Conservation (phyloP, 179 eudicot species). For the Amaranthus tricolor region DNA sequence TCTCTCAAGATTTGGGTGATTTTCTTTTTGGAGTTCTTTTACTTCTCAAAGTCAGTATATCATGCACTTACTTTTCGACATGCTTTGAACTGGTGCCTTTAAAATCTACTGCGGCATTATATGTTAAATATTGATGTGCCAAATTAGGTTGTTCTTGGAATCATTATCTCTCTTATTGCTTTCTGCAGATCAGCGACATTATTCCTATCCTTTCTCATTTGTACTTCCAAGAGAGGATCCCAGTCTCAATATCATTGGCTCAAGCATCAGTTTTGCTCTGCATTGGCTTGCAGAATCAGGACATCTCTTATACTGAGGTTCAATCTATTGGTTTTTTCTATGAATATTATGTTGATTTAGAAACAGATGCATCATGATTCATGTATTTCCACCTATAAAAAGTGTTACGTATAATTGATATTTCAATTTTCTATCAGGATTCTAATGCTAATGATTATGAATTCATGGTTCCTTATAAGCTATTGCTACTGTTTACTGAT, state of each 20-base stretch:
- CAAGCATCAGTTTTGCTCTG: conserved; percentile 87
- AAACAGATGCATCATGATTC: background rate
- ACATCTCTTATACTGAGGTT: conserved; percentile 70
- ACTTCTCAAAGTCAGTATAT: background rate
- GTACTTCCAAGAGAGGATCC: conserved; percentile 69
- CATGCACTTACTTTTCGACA: background rate
- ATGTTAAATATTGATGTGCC: background rate
- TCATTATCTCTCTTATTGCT: background rate
- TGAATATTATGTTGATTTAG: background rate
- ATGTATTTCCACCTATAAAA: background rate
- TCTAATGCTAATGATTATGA: background rate
- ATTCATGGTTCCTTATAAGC: too few species aligned
- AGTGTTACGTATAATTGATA: background rate
- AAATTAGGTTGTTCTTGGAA: background rate
- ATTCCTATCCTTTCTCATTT: conserved; percentile 45
- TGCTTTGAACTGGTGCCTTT: background rate
- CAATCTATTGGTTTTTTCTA: conserved; percentile 6
- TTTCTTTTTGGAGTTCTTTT: background rate
- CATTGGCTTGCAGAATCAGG: conserved; percentile 68
- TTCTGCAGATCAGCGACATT: conserved; percentile 57
- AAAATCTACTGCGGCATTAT: background rate
- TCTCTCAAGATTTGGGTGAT: background rate
- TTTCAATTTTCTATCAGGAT: background rate
- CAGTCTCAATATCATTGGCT: conserved; percentile 60
- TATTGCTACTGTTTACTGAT: background rate